phyloP scores from a whole-genome alignment of 805 yeast species.

The Yamadazyma kitorensis region DNA sequence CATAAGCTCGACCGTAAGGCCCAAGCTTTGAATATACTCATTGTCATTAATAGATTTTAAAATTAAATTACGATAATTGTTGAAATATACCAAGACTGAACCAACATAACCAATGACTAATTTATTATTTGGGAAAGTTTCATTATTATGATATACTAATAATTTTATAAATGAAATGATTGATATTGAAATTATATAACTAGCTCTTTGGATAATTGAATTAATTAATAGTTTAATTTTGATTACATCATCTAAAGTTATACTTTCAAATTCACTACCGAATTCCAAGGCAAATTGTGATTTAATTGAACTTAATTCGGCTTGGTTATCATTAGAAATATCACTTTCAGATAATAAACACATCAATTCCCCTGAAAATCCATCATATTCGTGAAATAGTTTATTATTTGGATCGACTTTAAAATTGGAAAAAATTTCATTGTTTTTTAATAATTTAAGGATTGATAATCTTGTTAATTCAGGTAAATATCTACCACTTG shows the following conservation, averaged over 20 bases:
- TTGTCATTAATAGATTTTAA: conserved; percentile 21
- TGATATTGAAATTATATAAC: conserved; percentile 41
- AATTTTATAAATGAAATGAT: conserved; percentile 37
- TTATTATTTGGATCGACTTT: conserved; percentile 5
- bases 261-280: conserved; percentile 17
- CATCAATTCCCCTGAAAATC: conserved; percentile 40
- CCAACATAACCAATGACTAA: conserved; percentile 50
- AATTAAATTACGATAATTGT: conserved; percentile 32
- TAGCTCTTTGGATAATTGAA: conserved; percentile 42
- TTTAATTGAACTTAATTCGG: no score
- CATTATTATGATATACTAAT: conserved; percentile 20
- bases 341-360: conserved; percentile 35
- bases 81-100: conserved; percentile 46
- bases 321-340: conserved; percentile 2
- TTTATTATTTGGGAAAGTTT: conserved; percentile 16
- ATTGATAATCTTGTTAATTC: conserved; percentile 48
- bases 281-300: conserved; percentile 19
- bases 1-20: conserved; percentile 34
- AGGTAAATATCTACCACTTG: conserved; percentile 56
- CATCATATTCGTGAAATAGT: conserved; percentile 24
- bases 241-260: conserved; percentile 24
- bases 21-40: conserved; percentile 20
- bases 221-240: conserved; percentile 30
- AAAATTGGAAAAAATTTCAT: conserved; percentile 25
- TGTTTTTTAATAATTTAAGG: conserved; percentile 27